phyloP scores from a whole-genome alignment of 805 yeast species.

The Candida khao-thaluensis region DNA sequence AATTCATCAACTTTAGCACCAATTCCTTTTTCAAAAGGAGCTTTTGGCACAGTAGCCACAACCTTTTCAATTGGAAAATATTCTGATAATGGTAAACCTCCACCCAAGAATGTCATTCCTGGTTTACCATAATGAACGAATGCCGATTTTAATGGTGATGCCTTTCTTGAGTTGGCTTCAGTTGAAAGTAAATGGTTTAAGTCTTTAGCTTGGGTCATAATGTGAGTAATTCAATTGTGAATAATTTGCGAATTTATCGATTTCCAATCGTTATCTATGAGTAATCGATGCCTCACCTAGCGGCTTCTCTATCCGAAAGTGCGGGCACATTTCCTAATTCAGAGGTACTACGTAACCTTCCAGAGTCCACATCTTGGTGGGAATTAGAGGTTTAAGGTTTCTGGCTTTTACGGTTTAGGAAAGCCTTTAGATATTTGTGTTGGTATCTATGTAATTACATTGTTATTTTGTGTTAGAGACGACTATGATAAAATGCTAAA shows the following conservation, averaged over 20 bases:
- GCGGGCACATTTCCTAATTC: too few relatives aligned
- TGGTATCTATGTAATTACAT: too few relatives aligned
- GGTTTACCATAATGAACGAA: slow-evolving; percentile 76
- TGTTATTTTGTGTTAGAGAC: too few relatives aligned
- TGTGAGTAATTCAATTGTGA: not conserved
- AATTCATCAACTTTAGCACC: slow-evolving; percentile 54
- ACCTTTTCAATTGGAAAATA: slow-evolving; percentile 90
- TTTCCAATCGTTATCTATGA: not conserved
- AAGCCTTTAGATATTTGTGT: too few relatives aligned
- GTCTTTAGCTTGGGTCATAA: slow-evolving; percentile 52
- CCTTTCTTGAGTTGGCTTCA: slow-evolving; percentile 73
- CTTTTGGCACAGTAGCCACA: slow-evolving; percentile 66
- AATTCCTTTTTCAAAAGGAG: slow-evolving; percentile 79
- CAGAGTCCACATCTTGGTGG: too few relatives aligned
- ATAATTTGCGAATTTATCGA: not conserved
- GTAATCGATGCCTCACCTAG: not conserved
- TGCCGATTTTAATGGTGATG: slow-evolving; percentile 81
- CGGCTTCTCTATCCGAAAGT: too few relatives aligned
- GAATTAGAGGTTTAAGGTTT: too few relatives aligned
- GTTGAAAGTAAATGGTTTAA: slow-evolving; percentile 70
- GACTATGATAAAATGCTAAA: too few relatives aligned
- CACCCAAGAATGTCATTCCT: slow-evolving; percentile 83
- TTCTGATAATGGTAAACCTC: slow-evolving; percentile 89
- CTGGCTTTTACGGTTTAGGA: too few relatives aligned
- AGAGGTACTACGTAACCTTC: too few relatives aligned